Conservation (phyloP, 129 eudicot genomes). For the Glebionis coronaria region DNA sequence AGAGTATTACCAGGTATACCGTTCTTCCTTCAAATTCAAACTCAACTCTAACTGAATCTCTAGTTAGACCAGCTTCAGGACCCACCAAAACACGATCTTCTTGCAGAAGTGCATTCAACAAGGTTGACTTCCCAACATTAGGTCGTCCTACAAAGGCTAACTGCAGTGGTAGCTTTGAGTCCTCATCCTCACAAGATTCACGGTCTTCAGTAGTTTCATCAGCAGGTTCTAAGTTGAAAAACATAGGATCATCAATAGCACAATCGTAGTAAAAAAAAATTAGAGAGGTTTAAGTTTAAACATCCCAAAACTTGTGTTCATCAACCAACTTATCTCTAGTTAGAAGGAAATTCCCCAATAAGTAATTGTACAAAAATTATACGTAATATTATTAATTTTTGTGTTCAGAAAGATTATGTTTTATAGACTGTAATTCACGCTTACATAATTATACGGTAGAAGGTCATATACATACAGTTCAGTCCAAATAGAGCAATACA, state of each 20-base stretch:
- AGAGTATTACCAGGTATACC: slow-evolving; percentile 49
- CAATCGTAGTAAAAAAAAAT: background rate
- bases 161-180: slow-evolving; percentile 72
- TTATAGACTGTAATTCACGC: too few relatives aligned
- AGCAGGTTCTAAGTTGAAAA: slow-evolving; percentile 16
- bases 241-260: background rate
- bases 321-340: background rate
- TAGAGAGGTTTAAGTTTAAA: background rate
- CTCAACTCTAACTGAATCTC: slow-evolving; percentile 86
- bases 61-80: slow-evolving; percentile 94
- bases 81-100: slow-evolving; percentile 96
- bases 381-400: too few relatives aligned
- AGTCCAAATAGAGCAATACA: background rate
- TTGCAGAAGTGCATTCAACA: slow-evolving; percentile 75
- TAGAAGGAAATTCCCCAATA: background rate
- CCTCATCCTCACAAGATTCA: slow-evolving; percentile 48
- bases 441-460: too few relatives aligned
- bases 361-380: too few relatives aligned
- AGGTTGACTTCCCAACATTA: slow-evolving; percentile 93
- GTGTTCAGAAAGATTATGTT: too few relatives aligned
- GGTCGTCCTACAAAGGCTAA: slow-evolving; percentile 94
- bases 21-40: slow-evolving; percentile 71
- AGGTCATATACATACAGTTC: too few relatives aligned
- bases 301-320: background rate
- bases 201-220: slow-evolving; percentile 43